Evolutionary conservation across 1,139 yeast species (phyloP), one percentile per base, ranked within the genome.

Genomic region (Candida pseudoviswanathii): DNA sequence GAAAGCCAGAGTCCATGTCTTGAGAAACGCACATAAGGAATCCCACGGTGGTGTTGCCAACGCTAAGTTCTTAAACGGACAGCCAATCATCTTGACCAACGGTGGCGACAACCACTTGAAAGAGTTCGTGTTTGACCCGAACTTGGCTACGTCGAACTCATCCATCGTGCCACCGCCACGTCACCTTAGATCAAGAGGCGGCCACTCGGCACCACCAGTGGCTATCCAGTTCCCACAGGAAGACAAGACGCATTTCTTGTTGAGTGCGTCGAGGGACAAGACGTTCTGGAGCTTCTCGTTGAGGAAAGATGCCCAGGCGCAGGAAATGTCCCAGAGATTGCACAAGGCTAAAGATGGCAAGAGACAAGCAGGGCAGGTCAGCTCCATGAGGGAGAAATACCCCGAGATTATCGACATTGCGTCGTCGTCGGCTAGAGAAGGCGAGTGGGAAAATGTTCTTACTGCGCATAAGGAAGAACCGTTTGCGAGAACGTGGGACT

Each of bases 291-390:
- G 84, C 21, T 94, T 94, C 61, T 92, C 98, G 0, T 74, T 94
- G 49, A 81, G 98, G 59, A 94, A 94, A 65, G 99, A 95, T 67
- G 96, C 98, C 0, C 99, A 95, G 68, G 89, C 96, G 1, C 96
- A 89, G 61, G 96, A 91, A 65, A 73, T 94, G 62, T 91, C 98
- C 0, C 98, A 92, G 68, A 81, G 87, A 58, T 70, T 79, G 31
- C 83, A 82, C 26, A 83, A 81, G 56, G 62, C 75, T 9, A 64
- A 64, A 45, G 81, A 82, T 57, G 84, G 82, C 36, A 78, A 81
- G 54, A 77, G 88, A 56, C 73, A 73, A 49, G 86, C 82, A 2
- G 95, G 92, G 6, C 71, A 77, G 42, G 71, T 76, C 27, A 65
- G 74, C 11, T 71, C 79, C 49, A 64, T 74, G 67, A 75, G 75